Base-by-base conservation (phyloP, 768 basidiomycete genomes). In the Boletus reticulatus region DNA sequence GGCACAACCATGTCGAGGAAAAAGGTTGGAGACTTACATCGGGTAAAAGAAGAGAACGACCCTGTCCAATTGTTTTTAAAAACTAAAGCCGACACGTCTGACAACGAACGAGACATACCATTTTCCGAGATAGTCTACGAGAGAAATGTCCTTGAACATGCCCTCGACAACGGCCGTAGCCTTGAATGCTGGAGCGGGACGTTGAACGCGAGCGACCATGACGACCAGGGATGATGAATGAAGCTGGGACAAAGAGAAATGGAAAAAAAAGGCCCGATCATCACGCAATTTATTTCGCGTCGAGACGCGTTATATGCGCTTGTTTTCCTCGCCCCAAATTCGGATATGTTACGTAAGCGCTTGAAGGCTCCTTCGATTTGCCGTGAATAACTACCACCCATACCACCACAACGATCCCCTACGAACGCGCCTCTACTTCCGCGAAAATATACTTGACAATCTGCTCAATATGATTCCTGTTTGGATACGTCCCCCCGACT, bases 31-130 rank as follows among this genome's bases (percentile, higher is more conserved):
- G 38, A 73, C 87, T 60, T 75, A 92, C 90, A 96, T 83, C 6
- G 94, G 94, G 75, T 97, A 97, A 78, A 96, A 95, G 72, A 96
- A 81, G 17, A 97, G 83, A 36, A 94, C 80, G n/a, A 95, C 86
- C 93, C 94, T 94, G 55, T 14, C 11, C 34, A 34, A 34, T 11
- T 34, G 3, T 34, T 34, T 14, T 52, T n/a, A 48, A 38, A 32
- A 22, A 36, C n/a, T 45, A 29, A 45, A 42, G 32, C 24, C 13
- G 29, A 52, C 37, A 49, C 44, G 53, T 17, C 16, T 2, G 56
- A 42, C 53, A 50, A 48, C 34, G 14, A 29, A 29, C 19, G 7
- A 43, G 31, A 48, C 45, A 19, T 60, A 92, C 92, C 92, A 96
- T 87, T 92, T 82, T 34, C 93, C 92, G 31, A 82, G 73, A 73